Evolutionary conservation across 495 filamentous ascomycete genomes (phyloP).

Genomic region (Penicillium atrosanguineum): DNA sequence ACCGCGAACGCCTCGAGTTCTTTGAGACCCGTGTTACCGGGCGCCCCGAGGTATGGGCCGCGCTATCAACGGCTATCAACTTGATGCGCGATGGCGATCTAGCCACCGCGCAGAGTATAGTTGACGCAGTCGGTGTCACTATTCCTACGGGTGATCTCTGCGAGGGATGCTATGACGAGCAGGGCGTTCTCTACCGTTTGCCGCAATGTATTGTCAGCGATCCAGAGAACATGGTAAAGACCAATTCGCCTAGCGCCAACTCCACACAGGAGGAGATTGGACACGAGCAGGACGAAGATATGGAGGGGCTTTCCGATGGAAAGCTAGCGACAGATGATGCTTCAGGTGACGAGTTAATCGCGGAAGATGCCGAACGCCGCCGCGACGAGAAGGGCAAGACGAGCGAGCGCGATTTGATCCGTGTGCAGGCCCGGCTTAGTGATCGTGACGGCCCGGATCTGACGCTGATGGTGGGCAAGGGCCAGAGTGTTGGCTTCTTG

Average conservation of each 20-base stretch:
- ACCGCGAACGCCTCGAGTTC: constrained; percentile 60
- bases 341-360: constrained; percentile 45
- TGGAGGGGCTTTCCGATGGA: constrained; percentile 47
- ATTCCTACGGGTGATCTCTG: constrained; percentile 71
- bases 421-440: constrained; percentile 64
- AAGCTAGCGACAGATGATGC: constrained; percentile 43
- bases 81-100: constrained; percentile 60
- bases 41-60: constrained; percentile 72
- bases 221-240: constrained; percentile 64
- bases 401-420: constrained; percentile 53
- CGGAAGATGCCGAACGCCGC: constrained; percentile 54
- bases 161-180: constrained; percentile 74
- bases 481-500: constrained; percentile 61
- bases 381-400: constrained; percentile 65
- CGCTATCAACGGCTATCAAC: constrained; percentile 62
- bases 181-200: constrained; percentile 72
- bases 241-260: constrained; percentile 7
- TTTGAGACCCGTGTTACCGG: constrained; percentile 84
- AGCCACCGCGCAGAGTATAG: constrained; percentile 69
- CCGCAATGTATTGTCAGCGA: constrained; percentile 75
- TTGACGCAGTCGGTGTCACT: constrained; percentile 76
- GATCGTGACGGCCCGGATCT: constrained; percentile 66
- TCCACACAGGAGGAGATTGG: constrained; percentile 17
- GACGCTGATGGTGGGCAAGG: constrained; percentile 54
- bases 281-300: constrained; percentile 40